Evolutionary conservation across 1,284 basidiomycete species (phyloP), one percentile per base, ranked within the genome.

Genomic region (Pisolithus thermaeus): DNA sequence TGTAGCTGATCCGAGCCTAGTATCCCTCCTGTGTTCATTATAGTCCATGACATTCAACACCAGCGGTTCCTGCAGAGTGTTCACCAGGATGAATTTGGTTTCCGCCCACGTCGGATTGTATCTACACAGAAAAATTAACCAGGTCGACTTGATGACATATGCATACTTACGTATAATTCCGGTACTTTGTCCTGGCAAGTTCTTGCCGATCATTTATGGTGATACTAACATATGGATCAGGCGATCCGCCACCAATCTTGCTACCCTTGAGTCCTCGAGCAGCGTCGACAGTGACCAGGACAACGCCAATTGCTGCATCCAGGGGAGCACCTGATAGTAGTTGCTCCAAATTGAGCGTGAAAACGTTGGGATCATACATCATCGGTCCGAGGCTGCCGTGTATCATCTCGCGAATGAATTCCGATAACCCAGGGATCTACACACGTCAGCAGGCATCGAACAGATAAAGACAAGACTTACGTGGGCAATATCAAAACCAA

Each of bases 261-360:
- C 73, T 78, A 22, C 75, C 81, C 61, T 83, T 84, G 59, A 91
- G 74, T 54, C 81, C 79, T 50, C 87, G 83, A 37, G 91, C 95
- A 47, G 84, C 82, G 59, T 86, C 83, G 46, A 99, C 59, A 14
- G 84, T 89, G 52, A 99, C 77, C 68, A 95, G 92, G 30, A 99
- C 68, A 7, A 98, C 93, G 60, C 97, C 97, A 60, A 94, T 84
- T 28, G 96, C 92, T 0, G 90, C 76, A 65, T 95, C 92, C 47
- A 94, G 75, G 1, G 96, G 94, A 46, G 84, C 83, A 23, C 97
- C 96, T 0, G 94, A 95, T 44, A 99, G 79, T 57, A 99, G 75
- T 69, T 97, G 92, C 72, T 98, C 94, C 55, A 99, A 79, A 64
- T 98, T 96, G 63, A 99, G 81, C 22, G 93, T 95, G 73, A 97